Evolutionary conservation across 208 protist genomes (phyloP), one percentile per base, ranked within the genome.

Genomic region (Naegleria lovaniensis): DNA sequence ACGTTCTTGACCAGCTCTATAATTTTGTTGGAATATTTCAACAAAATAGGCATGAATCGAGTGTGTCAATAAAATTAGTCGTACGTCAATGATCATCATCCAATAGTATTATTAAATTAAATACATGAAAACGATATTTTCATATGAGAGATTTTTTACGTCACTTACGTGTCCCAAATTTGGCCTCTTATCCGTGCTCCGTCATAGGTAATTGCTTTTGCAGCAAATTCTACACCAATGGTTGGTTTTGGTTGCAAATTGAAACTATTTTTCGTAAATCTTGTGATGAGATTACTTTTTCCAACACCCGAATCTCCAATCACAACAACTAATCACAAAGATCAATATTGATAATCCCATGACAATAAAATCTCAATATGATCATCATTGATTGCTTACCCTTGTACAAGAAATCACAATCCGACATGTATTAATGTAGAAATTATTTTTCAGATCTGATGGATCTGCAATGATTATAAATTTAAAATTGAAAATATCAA

Each of bases 131-230:
- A n/a, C n/a, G n/a, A n/a, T 67, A 67, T 29, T 29, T 67, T 67
- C 55, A 67, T 58, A 58, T 19, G 11, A 51, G 55, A 38, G 48
- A 55, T 87, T 6, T 67, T 22, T 29, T 19, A 2, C 11, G 22
- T 29, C 19, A 79, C 67, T 36, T 79, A 79, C 67, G 98, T 99
- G 94, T 99, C 98, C 98, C 98, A 99, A 94, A 99, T 99, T 93
- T 99, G 99, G 39, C 99, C 97, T 91, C 99, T 99, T 83, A 99
- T 98, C 75, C 97, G 97, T 88, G 98, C 98, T 86, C 95, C 96
- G 88, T 99, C 97, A 59, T 97, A 93, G 92, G 96, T 96, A 33
- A 97, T 92, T 91, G 94, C 96, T 89, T 97, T 97, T 52, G 96
- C 97, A 94, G 96, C 97, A 91, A 98, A 98, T 95, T 98, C 96